Evolutionary conservation across 495 filamentous ascomycete genomes (phyloP).

Genomic region (Xylaria castorea): DNA sequence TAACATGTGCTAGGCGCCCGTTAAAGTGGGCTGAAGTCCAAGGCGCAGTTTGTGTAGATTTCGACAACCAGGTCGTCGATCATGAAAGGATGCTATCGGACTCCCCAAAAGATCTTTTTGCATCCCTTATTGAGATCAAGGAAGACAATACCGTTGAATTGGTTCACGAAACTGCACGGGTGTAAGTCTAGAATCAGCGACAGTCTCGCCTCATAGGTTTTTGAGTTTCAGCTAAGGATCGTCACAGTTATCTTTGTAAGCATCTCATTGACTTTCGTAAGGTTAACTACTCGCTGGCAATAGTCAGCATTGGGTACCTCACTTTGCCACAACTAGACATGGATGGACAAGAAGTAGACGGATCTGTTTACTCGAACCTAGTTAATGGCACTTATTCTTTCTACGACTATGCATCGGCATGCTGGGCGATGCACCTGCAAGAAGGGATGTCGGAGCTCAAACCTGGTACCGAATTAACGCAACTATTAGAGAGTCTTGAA

Average conservation of each 20-base stretch:
- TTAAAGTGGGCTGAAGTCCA: constrained; percentile 56
- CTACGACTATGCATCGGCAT: constrained; percentile 49
- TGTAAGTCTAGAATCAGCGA: constrained; percentile 40
- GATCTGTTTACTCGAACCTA: constrained; percentile 5
- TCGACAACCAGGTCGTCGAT: constrained; percentile 34
- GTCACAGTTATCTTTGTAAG: not conserved
- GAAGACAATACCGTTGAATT: constrained; percentile 46
- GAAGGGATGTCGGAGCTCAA: constrained; percentile 10
- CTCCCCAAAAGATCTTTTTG: constrained; percentile 50
- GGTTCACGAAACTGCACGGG: constrained; percentile 52
- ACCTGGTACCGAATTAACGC: not conserved
- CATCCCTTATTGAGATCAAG: constrained; percentile 49
- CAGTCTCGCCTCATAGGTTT: not conserved
- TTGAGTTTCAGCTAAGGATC: not conserved
- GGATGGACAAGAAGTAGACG: not conserved
- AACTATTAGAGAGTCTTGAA: constrained; percentile 32
- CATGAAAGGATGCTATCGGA: constrained; percentile 37
- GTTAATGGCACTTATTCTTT: constrained; percentile 42
- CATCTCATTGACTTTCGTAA: constrained; percentile 5
- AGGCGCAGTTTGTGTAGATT: constrained; percentile 46
- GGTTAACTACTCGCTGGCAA: constrained; percentile 3
- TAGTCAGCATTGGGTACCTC: constrained; percentile 24
- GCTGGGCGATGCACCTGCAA: constrained; percentile 49
- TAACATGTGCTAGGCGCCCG: constrained; percentile 51
- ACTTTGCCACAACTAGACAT: constrained; percentile 17